Percentiles rank a stretch among this genome's conserved stretches.
phyloP scores from a whole-genome alignment of 805 yeast genomes.

The Lipomyces sp. region DNA sequence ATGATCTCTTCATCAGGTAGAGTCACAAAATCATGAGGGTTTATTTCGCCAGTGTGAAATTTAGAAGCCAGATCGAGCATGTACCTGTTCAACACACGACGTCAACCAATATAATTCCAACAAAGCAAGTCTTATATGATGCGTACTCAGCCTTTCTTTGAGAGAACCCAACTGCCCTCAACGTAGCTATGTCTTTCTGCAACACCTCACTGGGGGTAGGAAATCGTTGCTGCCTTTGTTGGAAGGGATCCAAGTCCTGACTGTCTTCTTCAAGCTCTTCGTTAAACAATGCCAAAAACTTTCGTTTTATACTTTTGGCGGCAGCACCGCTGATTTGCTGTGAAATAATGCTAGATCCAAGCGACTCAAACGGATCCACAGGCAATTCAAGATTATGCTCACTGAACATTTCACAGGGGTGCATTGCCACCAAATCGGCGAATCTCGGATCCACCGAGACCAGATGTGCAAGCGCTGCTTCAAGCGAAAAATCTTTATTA shows the following conservation, averaged over 20 bases:
- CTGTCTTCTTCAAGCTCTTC: constrained; percentile 31
- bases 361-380: constrained; percentile 48
- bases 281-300: constrained; percentile 51
- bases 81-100: constrained; percentile 26
- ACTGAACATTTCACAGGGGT: constrained; percentile 27
- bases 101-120: too few relatives aligned
- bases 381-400: constrained; percentile 20
- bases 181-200: constrained; percentile 50
- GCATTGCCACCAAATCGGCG: constrained; percentile 16
- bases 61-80: constrained; percentile 34
- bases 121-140: too few relatives aligned
- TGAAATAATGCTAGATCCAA: constrained; percentile 59
- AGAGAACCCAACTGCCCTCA: constrained; percentile 72
- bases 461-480: constrained; percentile 31
- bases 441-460: constrained; percentile 33
- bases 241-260: not conserved
- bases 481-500: constrained; percentile 20
- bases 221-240: constrained; percentile 33
- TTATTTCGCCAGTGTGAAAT: constrained; percentile 43
- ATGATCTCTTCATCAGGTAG: constrained; percentile 54
- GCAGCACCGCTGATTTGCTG: constrained; percentile 85
- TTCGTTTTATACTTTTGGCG: constrained; percentile 64
- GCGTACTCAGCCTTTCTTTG: constrained; percentile 66
- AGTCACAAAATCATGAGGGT: constrained; percentile 48
- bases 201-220: constrained; percentile 61